Percentiles rank a stretch among this genome's conserved stretches.
Conservation (phyloP, 768 basidiomycete genomes). For the Lactifluus echinatus region DNA sequence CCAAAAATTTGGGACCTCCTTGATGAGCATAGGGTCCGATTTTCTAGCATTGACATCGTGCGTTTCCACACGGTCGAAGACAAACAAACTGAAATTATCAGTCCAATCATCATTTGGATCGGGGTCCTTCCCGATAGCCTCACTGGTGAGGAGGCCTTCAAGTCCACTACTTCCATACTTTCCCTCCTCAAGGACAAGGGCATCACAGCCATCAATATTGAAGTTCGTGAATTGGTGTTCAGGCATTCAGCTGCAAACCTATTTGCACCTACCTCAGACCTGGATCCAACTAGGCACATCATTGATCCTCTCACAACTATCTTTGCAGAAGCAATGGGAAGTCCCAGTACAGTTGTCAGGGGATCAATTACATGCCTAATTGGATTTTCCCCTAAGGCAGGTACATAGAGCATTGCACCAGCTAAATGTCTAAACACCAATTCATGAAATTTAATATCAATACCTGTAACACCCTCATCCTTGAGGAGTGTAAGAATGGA, state of each 20-base stretch:
- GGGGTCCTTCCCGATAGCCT: constrained; percentile 30
- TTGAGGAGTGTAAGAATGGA: constrained; percentile 29
- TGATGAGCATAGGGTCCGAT: constrained; percentile 26
- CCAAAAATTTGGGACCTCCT: constrained; percentile 24
- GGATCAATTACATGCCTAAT: constrained; percentile 26
- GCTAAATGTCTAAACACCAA: constrained; percentile 23
- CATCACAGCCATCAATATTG: constrained; percentile 31
- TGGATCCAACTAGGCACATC: constrained; percentile 26
- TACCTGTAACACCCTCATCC: constrained; percentile 25
- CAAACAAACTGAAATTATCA: neutral
- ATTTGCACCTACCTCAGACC: constrained; percentile 24
- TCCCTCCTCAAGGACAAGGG: constrained; percentile 27
- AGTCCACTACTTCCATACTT: constrained; percentile 28
- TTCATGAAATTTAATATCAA: constrained; percentile 33
- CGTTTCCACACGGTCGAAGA: constrained; percentile 25
- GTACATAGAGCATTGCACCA: constrained; percentile 29
- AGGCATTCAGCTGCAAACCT: constrained; percentile 26
- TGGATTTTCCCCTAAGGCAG: constrained; percentile 25
- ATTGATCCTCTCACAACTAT: constrained; percentile 29
- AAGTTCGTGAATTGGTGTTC: constrained; percentile 28
- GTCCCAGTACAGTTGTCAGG: constrained; percentile 30
- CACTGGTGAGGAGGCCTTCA: constrained; percentile 13
- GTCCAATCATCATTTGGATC: constrained; percentile 31
- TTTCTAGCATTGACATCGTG: constrained; percentile 29
- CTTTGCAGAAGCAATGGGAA: constrained; percentile 28